Base-by-base conservation (phyloP, 2,329 filamentous ascomycete genomes). In the Ophiocordyceps australis region DNA sequence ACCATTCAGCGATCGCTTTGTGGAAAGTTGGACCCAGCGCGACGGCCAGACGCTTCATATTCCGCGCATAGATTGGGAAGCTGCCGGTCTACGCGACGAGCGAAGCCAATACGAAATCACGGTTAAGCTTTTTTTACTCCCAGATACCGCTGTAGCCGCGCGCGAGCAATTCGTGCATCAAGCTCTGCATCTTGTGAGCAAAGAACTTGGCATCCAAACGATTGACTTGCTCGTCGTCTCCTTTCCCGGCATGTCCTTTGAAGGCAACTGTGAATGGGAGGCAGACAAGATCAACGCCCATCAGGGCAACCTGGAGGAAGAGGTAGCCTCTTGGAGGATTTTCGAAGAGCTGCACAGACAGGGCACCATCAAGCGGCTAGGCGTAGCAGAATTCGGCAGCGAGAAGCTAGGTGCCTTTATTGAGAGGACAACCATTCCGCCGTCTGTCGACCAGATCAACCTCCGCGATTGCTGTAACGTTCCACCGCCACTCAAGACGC, bases 401-500 rank as follows among this genome's bases (percentile, higher is more conserved):
- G 73, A 83, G 38, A 76, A 89, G 40, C 58, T 98, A 20, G 54
- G 65, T n/a, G 69, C 68, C 10, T 85, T 98, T 40, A 57, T 95
- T 15, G 60, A 69, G 22, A 60, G 69, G 32, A 76, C 80, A 14
- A 60, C 58, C 21, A 59, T 92, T 32, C 68, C 67, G 37, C 89
- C 89, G 1, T 66, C 69, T 13, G 86, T 95, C 21, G 74, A 95
- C 50, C 89, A 98, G 61, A 92, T 98, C 60, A 95, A 95, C 46
- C 69, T 93, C 26, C 74, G 80, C 39, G 81, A 95, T 51, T 95
- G 86, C 58, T 98, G 89, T 53, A 86, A 83, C 24, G 89, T 95
- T 22, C 89, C 89, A 7, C 85, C 83, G 40, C 76, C 82, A 9
- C 62, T 98, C 34, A 73, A 83, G 31, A 55, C 77, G 40, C 74